A percentile compares a stretch with the other conserved stretches of the same genome.
Evolutionary conservation across 352 stramenopile genomes (phyloP).

Genomic region (Globisporangium radiosum): DNA sequence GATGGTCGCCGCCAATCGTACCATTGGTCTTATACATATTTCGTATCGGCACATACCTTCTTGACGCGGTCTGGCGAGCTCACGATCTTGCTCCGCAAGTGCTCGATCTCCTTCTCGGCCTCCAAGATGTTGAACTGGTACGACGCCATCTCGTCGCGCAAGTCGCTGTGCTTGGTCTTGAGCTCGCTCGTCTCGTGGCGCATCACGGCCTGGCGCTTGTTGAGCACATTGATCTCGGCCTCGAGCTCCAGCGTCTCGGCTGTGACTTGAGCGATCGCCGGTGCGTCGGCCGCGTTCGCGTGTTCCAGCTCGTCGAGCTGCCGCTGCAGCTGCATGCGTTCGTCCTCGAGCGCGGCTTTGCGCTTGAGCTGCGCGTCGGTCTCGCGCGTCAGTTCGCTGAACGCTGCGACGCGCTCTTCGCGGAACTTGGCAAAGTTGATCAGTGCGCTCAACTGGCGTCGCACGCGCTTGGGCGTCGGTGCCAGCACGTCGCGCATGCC

Average conservation of each 20-base stretch:
- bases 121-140: conserved; percentile 81
- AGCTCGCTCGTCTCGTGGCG: conserved; percentile 77
- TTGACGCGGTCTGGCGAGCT: conserved; percentile 86
- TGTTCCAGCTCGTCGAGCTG: conserved; percentile 56
- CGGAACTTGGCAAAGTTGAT: conserved; percentile 98
- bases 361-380: conserved; percentile 49
- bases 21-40: too few species aligned
- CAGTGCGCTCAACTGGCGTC: conserved; percentile 90
- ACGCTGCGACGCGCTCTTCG: conserved; percentile 88
- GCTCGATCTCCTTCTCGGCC: conserved; percentile 68
- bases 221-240: conserved; percentile 86
- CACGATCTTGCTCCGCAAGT: conserved; percentile 82
- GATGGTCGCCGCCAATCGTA: not conserved
- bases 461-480: conserved; percentile 87
- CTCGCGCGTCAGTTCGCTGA: conserved; percentile 75
- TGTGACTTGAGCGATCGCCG: conserved; percentile 55
- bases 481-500: conserved; percentile 87
- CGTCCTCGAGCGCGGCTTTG: conserved; percentile 46
- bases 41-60: conserved; percentile 12
- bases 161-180: conserved; percentile 66
- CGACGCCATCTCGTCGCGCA: conserved; percentile 75
- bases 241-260: conserved; percentile 82
- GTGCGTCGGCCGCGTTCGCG: conserved; percentile 47
- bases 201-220: conserved; percentile 86
- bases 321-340: conserved; percentile 50